Base-by-base conservation (phyloP, 139 green algal genomes). In the Chlorella sp. region DNA sequence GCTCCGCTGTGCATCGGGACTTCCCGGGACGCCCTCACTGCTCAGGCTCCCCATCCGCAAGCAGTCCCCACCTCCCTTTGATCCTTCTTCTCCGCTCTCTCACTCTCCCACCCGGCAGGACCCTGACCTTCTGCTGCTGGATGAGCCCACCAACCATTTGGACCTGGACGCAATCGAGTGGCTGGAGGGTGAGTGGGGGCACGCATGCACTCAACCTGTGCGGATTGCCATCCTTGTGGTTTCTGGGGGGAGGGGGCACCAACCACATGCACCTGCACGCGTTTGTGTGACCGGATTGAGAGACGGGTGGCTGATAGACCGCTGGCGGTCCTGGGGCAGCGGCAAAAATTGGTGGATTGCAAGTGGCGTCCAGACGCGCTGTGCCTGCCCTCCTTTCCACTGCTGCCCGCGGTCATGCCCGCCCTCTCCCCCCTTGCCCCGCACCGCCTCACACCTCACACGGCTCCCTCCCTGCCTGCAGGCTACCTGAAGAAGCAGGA, bases 91-190 rank as follows among this genome's bases (percentile, higher is more conserved):
- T 53, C 60, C 61, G 57, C 53, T 36, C 22, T 16, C 53, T 7
- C n/a, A 5, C 26, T 24, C 40, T 36, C 21, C 42, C 42, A 15
- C 24, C 78, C 15, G 30, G 15, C 92, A 98, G 94, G 96, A 99
- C 60, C 97, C 97, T 12, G 97, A 99, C 92, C 86, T 99, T 82
- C 93, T 99, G 91, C 93, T 99, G 82, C 93, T 99, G 89, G 98
- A 99, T 92, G 98, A 99, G 96, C 98, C 98, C 21, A 99, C 98
- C 85, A 99, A 99, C 94, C 98, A 99, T 87, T 92, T 99, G 40
- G 98, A 99, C 93, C 92, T 99, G 75, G 96, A 99, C 89, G 96
- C 98, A 61, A 98, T 99, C 61, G 94, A 99, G 92, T 99, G 98
- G 98, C 96, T 99, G 69, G 98, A 99, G 91, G 92, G 89, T 93